Conservation (phyloP, 805 yeast genomes). For the Saccharomycopsis sp. region DNA sequence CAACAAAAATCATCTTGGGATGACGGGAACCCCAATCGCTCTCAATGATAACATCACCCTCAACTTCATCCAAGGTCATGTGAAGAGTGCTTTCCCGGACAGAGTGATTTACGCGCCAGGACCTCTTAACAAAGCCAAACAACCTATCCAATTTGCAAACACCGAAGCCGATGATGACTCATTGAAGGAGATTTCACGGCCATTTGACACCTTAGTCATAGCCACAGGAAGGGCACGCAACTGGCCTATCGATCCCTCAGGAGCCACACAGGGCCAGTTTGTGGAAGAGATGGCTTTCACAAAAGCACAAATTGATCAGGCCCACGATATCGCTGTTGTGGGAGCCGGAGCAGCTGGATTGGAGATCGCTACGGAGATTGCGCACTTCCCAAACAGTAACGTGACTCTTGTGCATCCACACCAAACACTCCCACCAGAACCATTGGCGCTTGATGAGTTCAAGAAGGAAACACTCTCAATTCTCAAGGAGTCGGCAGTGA, state of each 20-base stretch:
- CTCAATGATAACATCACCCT: constrained; percentile 7
- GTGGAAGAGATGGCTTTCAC: constrained; percentile 39
- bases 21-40: constrained; percentile 12
- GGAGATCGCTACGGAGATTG: constrained; percentile 42
- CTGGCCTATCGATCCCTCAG: constrained; percentile 50
- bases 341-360: constrained; percentile 49
- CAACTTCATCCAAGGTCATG: constrained; percentile 18
- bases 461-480: constrained; percentile 18
- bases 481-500: constrained; percentile 22
- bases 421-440: constrained; percentile 33
- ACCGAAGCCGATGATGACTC: too few relatives aligned
- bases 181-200: too few relatives aligned
- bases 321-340: constrained; percentile 37
- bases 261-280: constrained; percentile 30
- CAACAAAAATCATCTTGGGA: constrained; percentile 8
- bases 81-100: constrained; percentile 21
- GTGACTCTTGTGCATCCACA: constrained; percentile 37
- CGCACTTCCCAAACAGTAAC: constrained; percentile 29
- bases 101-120: too few relatives aligned
- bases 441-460: constrained; percentile 23
- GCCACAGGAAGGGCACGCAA: constrained; percentile 43
- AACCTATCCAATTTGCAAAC: too few relatives aligned
- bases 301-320: too few relatives aligned
- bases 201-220: constrained; percentile 40
- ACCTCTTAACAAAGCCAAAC: too few relatives aligned